A percentile compares a stretch with the other conserved stretches of the same genome.
These are phyloP conservation scores for Backusella sp. DNA, from an alignment of 192 early-diverging fungal genomes.

Conservation along the genomic window DNA sequence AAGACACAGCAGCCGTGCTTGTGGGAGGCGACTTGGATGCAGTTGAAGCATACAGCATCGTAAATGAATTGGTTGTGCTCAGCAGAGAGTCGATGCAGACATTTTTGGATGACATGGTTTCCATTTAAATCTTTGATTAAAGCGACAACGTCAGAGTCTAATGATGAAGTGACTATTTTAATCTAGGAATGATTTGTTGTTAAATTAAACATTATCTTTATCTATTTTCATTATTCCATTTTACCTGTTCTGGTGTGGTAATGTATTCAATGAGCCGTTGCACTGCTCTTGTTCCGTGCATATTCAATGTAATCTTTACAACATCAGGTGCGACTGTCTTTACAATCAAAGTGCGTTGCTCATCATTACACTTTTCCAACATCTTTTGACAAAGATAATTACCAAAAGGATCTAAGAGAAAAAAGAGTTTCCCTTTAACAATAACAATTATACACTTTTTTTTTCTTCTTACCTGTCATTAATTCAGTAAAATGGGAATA, in stretches of 20 bases:
- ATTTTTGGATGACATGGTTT: conserved; percentile 93
- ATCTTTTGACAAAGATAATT: conserved; percentile 91
- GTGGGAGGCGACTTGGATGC: conserved; percentile 82
- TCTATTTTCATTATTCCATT: not conserved
- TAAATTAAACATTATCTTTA: not conserved
- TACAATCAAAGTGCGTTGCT: conserved; percentile 74
- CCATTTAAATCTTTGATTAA: conserved; percentile 90
- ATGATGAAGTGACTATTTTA: conserved; percentile 59
- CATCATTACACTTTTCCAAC: conserved; percentile 74
- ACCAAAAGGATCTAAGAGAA: conserved; percentile 76
- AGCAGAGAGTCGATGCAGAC: conserved; percentile 67
- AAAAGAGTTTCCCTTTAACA: not conserved
- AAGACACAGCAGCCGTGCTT: conserved; percentile 90
- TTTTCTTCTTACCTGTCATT: conserved; percentile 61
- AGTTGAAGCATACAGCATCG: conserved; percentile 73
- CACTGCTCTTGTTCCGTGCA: conserved; percentile 89
- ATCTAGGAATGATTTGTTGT: conserved; percentile 43
- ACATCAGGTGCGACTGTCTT: conserved; percentile 69
- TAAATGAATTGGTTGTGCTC: conserved; percentile 89
- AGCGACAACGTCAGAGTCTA: conserved; percentile 67
- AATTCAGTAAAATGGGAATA: conserved; percentile 72
- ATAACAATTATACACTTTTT: not conserved
- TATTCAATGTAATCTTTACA: conserved; percentile 78
- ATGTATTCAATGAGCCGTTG: conserved; percentile 87
- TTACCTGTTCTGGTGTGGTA: conserved; percentile 53